These are phyloP conservation scores for Daedalea quercina DNA, from an alignment of 768 basidiomycete genomes.

Conservation along the genomic window DNA sequence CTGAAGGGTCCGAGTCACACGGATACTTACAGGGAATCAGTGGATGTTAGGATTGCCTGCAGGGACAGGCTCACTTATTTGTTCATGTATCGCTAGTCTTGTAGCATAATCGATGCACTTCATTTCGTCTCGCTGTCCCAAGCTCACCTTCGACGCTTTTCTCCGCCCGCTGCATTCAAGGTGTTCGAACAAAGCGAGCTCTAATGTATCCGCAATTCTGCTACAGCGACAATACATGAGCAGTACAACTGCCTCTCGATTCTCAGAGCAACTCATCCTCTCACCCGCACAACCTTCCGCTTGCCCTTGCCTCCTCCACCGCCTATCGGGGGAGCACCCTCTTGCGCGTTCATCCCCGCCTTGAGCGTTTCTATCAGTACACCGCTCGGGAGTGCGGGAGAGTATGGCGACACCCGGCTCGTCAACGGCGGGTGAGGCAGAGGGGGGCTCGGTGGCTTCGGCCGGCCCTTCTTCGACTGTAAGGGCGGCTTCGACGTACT, in stretches of 20 bases:
- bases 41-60: neutral
- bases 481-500: constrained; percentile 17
- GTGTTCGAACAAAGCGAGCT: neutral
- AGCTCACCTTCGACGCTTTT: neutral
- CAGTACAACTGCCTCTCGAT: neutral
- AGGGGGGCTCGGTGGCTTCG: constrained; percentile 63
- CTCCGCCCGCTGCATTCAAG: neutral
- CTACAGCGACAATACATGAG: neutral
- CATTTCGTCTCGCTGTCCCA: neutral
- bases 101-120: neutral
- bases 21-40: neutral
- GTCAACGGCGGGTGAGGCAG: constrained; percentile 68
- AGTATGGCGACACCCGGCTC: constrained; percentile 72
- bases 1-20: neutral
- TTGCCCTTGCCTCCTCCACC: constrained; percentile 58
- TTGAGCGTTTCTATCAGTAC: constrained; percentile 80
- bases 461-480: constrained; percentile 16
- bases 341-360: constrained; percentile 71
- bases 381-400: constrained; percentile 70
- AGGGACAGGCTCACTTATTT: neutral
- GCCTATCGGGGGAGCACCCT: constrained; percentile 30
- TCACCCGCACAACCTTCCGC: constrained; percentile 72
- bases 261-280: constrained; percentile 23
- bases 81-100: neutral
- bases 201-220: neutral